Evolutionary conservation across 192 early-diverging fungal species (phyloP).

Genomic region (Funneliformis geosporum): DNA sequence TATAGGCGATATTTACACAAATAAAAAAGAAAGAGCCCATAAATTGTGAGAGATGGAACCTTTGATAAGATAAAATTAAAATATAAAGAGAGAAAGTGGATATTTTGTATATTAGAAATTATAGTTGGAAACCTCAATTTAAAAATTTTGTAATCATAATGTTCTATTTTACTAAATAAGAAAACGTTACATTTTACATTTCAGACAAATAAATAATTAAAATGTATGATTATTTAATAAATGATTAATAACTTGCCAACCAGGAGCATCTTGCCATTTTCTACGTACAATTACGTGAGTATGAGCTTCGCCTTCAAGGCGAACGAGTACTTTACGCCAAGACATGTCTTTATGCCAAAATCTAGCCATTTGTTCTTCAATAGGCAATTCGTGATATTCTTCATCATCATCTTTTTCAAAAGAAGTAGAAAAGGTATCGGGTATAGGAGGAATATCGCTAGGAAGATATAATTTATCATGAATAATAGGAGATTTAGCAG

Average conservation of each 20-base stretch:
- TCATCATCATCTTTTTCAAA: background rate
- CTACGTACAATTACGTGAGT: constrained; percentile 51
- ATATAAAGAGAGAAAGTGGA: background rate
- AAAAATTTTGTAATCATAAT: background rate
- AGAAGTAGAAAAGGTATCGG: background rate
- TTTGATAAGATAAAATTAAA: background rate
- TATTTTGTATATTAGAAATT: background rate
- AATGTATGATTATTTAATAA: constrained; percentile 43
- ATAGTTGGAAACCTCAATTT: background rate
- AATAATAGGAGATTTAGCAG: constrained; percentile 36
- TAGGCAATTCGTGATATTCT: background rate
- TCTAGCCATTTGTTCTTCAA: constrained; percentile 38
- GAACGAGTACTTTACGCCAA: constrained; percentile 52
- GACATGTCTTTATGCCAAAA: constrained; percentile 45
- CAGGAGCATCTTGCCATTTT: constrained; percentile 45
- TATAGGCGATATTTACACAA: constrained; percentile 8
- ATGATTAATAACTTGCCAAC: constrained; percentile 47
- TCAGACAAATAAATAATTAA: background rate
- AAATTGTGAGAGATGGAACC: background rate
- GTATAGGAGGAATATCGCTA: background rate
- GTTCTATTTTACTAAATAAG: background rate
- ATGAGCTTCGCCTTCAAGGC: constrained; percentile 48
- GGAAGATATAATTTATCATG: constrained; percentile 32
- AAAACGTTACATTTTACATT: too few relatives aligned
- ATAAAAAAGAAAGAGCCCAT: background rate